Base-by-base conservation (phyloP, 163 green algal species). In the Scenedesmus sp. region DNA sequence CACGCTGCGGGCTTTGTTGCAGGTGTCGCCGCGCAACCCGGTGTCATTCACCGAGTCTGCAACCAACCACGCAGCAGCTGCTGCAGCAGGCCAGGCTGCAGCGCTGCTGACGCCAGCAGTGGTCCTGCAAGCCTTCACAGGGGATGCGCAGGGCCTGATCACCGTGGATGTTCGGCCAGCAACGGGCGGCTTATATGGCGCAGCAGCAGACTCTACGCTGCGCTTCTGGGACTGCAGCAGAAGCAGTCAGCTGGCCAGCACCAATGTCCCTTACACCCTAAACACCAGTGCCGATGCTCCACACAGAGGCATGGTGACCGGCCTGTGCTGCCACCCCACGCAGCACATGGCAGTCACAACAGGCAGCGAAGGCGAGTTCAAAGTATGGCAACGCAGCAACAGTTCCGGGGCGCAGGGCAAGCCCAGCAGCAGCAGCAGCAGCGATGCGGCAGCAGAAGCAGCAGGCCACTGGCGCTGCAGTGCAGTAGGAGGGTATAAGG, bases 271-370 rank as follows among this genome's bases (percentile, higher is more conserved):
- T 10, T 93, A 91, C 46, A 20, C 35, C 12, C 92, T 98, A 7
- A 96, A 96, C 81, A 97, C 96, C 16, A 79, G 89, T 3, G 93
- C 95, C 37, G 95, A 97, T 44, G 92, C 93, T 49, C 96, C 96
- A 6, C 96, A 98, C 92, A 84, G 82, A 12, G 93, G 94, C 10
- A 3, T 24, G 4, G 81, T 98, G 1, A 92, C 93, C 0, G 89
- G 88, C 26, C 84, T 98, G 10, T 89, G 87, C 6, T 94, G 89
- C 85, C 93, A 96, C 84, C 95, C 96, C 5, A 73, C 12, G 1
- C 56, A 82, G 35, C 37, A 95, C 83, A 85, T 97, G 65, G 95
- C 86, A 5, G 96, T 92, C 1, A 97, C 94, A 2, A 91, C 92
- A 0, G 87, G 90, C n/a, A 46, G 6, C 46, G 91, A 94, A 5